phyloP scores from a whole-genome alignment of 441 rosid species.

The Corymbia citriodora region DNA sequence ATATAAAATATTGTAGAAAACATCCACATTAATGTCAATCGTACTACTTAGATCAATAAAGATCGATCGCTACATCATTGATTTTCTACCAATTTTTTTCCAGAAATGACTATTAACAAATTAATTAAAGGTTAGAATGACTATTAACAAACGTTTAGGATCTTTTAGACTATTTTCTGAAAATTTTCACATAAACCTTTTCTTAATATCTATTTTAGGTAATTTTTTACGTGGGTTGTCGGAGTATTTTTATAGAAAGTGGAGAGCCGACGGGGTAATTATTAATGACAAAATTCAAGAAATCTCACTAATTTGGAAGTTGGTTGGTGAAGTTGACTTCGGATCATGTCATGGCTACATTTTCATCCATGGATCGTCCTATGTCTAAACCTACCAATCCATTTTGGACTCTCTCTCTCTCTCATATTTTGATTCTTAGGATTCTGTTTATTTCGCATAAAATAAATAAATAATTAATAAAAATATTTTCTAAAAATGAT shows the following conservation, averaged over 20 bases:
- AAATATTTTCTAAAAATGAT: too few relatives aligned
- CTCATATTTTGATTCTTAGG: background rate
- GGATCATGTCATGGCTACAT: background rate
- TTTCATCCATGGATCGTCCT: background rate
- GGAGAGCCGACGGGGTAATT: background rate
- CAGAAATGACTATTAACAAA: background rate
- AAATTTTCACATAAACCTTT: background rate
- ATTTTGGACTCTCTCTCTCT: background rate
- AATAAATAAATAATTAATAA: too few relatives aligned
- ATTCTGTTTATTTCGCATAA: too few relatives aligned
- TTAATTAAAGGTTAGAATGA: background rate
- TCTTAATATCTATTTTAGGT: background rate
- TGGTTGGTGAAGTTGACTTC: background rate
- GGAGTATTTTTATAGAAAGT: background rate
- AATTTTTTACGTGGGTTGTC: background rate
- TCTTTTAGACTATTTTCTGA: background rate
- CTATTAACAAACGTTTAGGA: too few relatives aligned
- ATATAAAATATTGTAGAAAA: background rate
- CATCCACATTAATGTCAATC: rapidly evolving
- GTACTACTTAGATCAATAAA: background rate
- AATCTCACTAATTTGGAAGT: background rate
- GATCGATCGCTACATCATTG: rapidly evolving
- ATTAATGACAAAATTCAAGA: background rate
- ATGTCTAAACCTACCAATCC: background rate
- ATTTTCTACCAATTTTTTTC: background rate